phyloP scores from a whole-genome alignment of 1,139 yeast genomes.

The Diutina rugosa region DNA sequence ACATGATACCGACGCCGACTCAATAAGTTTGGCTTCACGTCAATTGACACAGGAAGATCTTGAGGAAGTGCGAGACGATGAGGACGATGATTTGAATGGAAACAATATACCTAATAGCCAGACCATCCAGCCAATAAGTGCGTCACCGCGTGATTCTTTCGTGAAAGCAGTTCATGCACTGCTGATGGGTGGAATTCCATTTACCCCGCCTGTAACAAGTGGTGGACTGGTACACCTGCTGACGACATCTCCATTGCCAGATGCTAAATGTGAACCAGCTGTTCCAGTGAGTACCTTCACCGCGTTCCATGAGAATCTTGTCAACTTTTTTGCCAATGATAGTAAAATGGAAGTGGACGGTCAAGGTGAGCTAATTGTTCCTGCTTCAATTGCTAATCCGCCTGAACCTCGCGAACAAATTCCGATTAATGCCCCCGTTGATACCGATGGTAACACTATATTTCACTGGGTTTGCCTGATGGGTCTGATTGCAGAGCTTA shows the following conservation, averaged over 20 bases:
- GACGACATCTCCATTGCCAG: background rate
- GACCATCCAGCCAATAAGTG: background rate
- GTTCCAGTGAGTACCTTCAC: background rate
- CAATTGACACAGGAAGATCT: conserved; percentile 7
- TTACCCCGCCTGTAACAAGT: background rate
- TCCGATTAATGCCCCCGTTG: conserved; percentile 73
- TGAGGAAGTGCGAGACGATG: conserved; percentile 19
- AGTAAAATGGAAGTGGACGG: background rate
- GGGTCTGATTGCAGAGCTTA: conserved; percentile 64
- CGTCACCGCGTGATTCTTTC: background rate
- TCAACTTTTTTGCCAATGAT: conserved; percentile 1
- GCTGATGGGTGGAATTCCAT: background rate
- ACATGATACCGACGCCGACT: conserved; percentile 33
- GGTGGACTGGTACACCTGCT: background rate
- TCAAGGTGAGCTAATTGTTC: background rate
- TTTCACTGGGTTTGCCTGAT: conserved; percentile 95
- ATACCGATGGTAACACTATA: conserved; percentile 86
- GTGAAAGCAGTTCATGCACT: background rate
- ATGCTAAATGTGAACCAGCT: background rate
- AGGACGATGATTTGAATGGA: conserved; percentile 9
- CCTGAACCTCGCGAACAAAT: conserved; percentile 34
- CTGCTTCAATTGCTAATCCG: conserved; percentile 12
- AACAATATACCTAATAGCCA: background rate
- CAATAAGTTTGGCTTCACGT: conserved; percentile 7
- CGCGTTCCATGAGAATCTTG: background rate